phyloP scores from a whole-genome alignment of 805 yeast genomes.

The Candida berthetii region DNA sequence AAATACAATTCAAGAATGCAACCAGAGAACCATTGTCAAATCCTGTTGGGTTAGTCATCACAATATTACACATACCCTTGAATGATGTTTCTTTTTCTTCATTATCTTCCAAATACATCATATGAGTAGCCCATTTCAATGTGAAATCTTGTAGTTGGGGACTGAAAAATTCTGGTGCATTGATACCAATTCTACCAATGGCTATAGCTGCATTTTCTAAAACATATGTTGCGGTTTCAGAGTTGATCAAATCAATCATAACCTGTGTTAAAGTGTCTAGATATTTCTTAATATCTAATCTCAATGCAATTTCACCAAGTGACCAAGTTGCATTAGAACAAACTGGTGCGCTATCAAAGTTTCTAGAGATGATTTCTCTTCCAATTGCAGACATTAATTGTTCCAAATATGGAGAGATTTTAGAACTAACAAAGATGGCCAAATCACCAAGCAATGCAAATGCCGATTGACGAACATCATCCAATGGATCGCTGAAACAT shows the following conservation, averaged over 20 bases:
- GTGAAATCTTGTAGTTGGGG: slow-evolving; percentile 54
- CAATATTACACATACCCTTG: slow-evolving; percentile 71
- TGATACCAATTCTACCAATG: slow-evolving; percentile 76
- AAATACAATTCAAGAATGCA: slow-evolving; percentile 53
- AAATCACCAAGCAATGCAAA: slow-evolving; percentile 90
- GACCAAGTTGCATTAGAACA: slow-evolving; percentile 94
- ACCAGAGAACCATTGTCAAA: slow-evolving; percentile 45
- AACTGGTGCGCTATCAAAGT: slow-evolving; percentile 49
- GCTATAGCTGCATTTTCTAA: slow-evolving; percentile 87
- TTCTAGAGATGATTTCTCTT: slow-evolving; percentile 54
- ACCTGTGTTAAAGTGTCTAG: slow-evolving; percentile 46
- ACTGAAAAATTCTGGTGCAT: slow-evolving; percentile 51
- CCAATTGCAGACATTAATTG: slow-evolving; percentile 61
- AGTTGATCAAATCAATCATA: slow-evolving; percentile 53
- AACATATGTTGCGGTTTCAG: slow-evolving; percentile 56
- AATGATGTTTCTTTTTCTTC: slow-evolving; percentile 87
- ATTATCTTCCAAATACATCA: slow-evolving; percentile 65
- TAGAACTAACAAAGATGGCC: slow-evolving; percentile 45
- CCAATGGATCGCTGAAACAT: slow-evolving; percentile 68
- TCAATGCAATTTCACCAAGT: slow-evolving; percentile 76
- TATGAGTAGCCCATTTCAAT: slow-evolving; percentile 63
- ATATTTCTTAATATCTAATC: slow-evolving; percentile 46
- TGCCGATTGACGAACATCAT: slow-evolving; percentile 91
- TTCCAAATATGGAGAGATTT: slow-evolving; percentile 33
- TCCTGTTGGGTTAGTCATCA: slow-evolving; percentile 62